Evolutionary conservation across 225 moss, liverwort and hornwort species (phyloP).

Genomic region (Bryoerythrophyllum caledonicum): DNA sequence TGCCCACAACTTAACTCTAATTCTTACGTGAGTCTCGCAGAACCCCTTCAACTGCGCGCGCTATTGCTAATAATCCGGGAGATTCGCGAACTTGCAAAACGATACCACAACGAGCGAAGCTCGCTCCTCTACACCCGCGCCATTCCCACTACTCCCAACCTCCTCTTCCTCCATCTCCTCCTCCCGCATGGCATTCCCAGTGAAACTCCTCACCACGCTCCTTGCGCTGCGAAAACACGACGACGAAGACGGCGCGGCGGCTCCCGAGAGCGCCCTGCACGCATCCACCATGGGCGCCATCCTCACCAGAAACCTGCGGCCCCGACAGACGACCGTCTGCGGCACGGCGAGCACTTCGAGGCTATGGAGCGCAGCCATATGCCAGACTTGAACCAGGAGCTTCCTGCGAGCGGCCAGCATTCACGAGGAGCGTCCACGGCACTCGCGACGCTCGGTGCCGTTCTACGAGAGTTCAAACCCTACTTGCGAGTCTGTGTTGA

Average conservation of each 20-base stretch:
- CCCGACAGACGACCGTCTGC: not conserved
- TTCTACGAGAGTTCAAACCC: not conserved
- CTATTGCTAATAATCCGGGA: slow-evolving; percentile 72
- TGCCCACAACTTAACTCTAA: not conserved
- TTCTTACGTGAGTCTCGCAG: slow-evolving; percentile 48
- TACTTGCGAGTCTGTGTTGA: too few species aligned
- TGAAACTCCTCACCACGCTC: not conserved
- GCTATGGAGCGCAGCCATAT: slow-evolving; percentile 27
- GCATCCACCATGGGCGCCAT: not conserved
- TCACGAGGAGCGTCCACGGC: not conserved
- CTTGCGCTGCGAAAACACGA: slow-evolving; percentile 7
- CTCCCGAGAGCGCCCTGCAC: too few species aligned
- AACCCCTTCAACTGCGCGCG: slow-evolving; percentile 68
- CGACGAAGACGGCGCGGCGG: not conserved
- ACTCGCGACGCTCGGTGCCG: too few species aligned
- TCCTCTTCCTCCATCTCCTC: slow-evolving; percentile 10
- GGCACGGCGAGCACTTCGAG: slow-evolving; percentile 1
- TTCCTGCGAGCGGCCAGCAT: slow-evolving; percentile 1
- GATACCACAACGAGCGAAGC: slow-evolving; percentile 67
- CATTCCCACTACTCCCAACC: slow-evolving; percentile 13
- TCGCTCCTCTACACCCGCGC: not conserved
- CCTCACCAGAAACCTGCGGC: not conserved
- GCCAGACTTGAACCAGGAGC: not conserved
- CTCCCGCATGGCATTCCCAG: slow-evolving; percentile 8
- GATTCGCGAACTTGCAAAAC: slow-evolving; percentile 75